These are phyloP conservation scores for Hysterangium stoloniferum DNA, from an alignment of 768 basidiomycete species.

Conservation along the genomic window DNA sequence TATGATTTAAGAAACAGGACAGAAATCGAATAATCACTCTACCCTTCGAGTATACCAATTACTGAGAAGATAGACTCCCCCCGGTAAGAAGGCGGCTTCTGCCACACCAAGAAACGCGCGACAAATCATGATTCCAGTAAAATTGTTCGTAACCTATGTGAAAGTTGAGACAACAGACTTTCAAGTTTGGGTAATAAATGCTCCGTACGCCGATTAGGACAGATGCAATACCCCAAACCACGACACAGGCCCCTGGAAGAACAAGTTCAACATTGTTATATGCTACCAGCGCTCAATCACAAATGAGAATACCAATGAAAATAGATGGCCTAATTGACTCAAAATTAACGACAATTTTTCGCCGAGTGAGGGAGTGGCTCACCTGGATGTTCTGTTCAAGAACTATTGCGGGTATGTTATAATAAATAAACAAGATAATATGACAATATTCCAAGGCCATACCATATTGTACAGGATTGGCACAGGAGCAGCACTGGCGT, in stretches of 20 bases:
- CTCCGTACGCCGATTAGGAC: slow-evolving; percentile 49
- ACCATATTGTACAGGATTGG: slow-evolving; percentile 67
- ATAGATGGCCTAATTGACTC: slow-evolving; percentile 38
- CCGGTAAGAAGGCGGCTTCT: slow-evolving; percentile 62
- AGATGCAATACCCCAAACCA: slow-evolving; percentile 57
- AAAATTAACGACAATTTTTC: not conserved
- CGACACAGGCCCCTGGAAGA: slow-evolving; percentile 33
- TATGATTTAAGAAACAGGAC: slow-evolving; percentile 32
- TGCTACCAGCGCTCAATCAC: not conserved
- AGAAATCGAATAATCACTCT: not conserved
- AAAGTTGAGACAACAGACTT: not conserved
- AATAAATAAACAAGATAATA: slow-evolving; percentile 5
- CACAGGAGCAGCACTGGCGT: slow-evolving; percentile 52
- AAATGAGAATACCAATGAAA: slow-evolving; percentile 40
- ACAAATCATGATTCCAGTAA: slow-evolving; percentile 45
- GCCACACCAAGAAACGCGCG: slow-evolving; percentile 58
- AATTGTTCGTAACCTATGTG: slow-evolving; percentile 44
- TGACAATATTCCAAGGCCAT: slow-evolving; percentile 10
- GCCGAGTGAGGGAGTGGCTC: slow-evolving; percentile 4
- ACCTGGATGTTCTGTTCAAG: slow-evolving; percentile 49
- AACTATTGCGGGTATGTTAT: slow-evolving; percentile 28
- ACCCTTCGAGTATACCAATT: slow-evolving; percentile 33
- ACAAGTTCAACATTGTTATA: not conserved
- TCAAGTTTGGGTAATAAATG: not conserved
- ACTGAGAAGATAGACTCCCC: slow-evolving; percentile 33